Evolutionary conservation across 2,329 filamentous ascomycete species (phyloP), one percentile per base, ranked within the genome.

Genomic region (Cladosporium sp.): DNA sequence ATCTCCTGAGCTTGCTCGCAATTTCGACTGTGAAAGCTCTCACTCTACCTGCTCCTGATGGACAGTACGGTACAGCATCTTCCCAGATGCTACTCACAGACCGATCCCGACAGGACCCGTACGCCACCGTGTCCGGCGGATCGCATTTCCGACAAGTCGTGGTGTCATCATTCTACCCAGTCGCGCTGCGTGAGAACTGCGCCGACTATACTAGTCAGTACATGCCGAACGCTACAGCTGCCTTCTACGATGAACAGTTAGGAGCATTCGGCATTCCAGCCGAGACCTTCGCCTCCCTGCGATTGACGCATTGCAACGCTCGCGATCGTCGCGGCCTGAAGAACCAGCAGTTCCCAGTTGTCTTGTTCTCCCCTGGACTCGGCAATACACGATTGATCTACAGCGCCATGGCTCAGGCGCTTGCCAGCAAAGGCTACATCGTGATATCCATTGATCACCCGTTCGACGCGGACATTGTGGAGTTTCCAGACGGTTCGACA

Each of bases 391-490:
- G 83, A 0, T 70, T 81, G 0, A 54, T 83, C 1, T 82, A 85
- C 68, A 77, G 73, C 4, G 78, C 76, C 5, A 76, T 81, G 65
- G 80, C 82, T 1, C 77, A 78, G 2, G 78, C 81, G 3, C 74
- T 86, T 3, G 81, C 82, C 0, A 81, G 80, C 18, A 74, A 79
- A 6, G 83, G 83, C 0, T 81, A 79, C 58, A 74, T 79, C 0
- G 80, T 86, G 2, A 73, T 84, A 14, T 74, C 82, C 0, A 73
- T 86, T 26, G 84, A 86, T 64, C 83, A 85, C 59, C 78, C 83
- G 0, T 79, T 81, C 57, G 83, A 85, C 57, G 76, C 79, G 0
- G 65, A 71, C 0, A 74, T 82, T 23, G 77, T 85, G 10, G 78
- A 83, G 63, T 84, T 82, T n/a, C 79, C 82, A 0, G 73, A 83